Evolutionary conservation across 148 eudicot genomes (phyloP).

Genomic region (Vaccinium darrowii): DNA sequence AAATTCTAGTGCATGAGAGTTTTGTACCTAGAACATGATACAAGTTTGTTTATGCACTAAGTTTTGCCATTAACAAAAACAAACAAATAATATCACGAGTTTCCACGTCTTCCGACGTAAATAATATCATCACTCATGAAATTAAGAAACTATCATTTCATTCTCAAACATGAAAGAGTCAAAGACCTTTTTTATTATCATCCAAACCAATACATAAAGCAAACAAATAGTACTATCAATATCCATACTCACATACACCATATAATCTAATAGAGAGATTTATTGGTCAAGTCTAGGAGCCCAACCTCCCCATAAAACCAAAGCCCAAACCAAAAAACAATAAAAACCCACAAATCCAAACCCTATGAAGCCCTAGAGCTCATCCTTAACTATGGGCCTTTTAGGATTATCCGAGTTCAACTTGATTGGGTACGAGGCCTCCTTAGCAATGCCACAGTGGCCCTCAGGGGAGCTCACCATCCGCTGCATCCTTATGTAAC

Average conservation of each 20-base stretch:
- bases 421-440: slow-evolving; percentile 67
- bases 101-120: too few species aligned
- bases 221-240: neutral
- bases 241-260: neutral
- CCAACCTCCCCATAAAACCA: neutral
- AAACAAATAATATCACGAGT: too few species aligned
- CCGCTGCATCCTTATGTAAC: slow-evolving; percentile 61
- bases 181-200: slow-evolving; percentile 8
- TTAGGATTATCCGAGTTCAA: slow-evolving; percentile 39
- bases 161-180: neutral
- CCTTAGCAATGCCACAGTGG: slow-evolving; percentile 69
- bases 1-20: too few species aligned
- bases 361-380: slow-evolving; percentile 34
- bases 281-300: neutral
- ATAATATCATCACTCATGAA: neutral
- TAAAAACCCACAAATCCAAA: neutral
- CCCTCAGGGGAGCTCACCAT: slow-evolving; percentile 49
- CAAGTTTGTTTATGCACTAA: too few species aligned
- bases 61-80: too few species aligned
- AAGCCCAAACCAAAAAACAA: neutral
- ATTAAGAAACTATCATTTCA: neutral
- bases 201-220: slow-evolving; percentile 13
- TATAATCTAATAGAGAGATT: neutral
- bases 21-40: too few species aligned
- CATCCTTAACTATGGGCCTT: slow-evolving; percentile 36